These are phyloP conservation scores for Hypoxylon sp. DNA, from an alignment of 2,329 filamentous ascomycete genomes.

Conservation along the genomic window DNA sequence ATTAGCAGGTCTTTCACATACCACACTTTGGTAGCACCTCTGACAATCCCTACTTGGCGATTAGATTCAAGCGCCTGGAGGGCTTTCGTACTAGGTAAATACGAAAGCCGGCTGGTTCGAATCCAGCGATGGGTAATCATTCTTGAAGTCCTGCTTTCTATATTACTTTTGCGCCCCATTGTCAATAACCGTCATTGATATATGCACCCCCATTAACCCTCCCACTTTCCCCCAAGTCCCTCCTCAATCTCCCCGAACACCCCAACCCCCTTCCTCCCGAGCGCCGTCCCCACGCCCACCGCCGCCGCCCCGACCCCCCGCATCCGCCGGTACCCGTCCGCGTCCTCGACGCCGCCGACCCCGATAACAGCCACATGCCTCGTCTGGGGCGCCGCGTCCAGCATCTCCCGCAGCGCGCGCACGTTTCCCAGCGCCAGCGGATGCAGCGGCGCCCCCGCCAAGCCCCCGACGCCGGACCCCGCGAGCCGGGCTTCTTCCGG, in stretches of 20 bases:
- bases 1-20: too few species aligned
- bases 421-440: slow-evolving; percentile 82
- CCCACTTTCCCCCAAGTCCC: slow-evolving; percentile 40
- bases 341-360: slow-evolving; percentile 77
- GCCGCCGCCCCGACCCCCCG: slow-evolving; percentile 71
- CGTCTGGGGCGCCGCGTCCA: slow-evolving; percentile 64
- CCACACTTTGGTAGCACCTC: too few species aligned
- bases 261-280: slow-evolving; percentile 71
- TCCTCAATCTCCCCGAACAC: slow-evolving; percentile 71
- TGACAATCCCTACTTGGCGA: too few species aligned
- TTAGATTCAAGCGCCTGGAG: too few species aligned
- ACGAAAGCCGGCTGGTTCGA: too few species aligned
- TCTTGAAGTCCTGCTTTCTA: too few species aligned
- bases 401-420: slow-evolving; percentile 69
- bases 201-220: not conserved
- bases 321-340: slow-evolving; percentile 73
- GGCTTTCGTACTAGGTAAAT: too few species aligned
- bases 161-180: too few species aligned
- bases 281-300: slow-evolving; percentile 76
- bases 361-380: slow-evolving; percentile 73
- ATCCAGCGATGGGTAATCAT: too few species aligned
- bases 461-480: slow-evolving; percentile 67
- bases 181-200: too few species aligned
- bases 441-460: slow-evolving; percentile 79
- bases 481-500: slow-evolving; percentile 57